These are phyloP conservation scores for Trichoderma pleuroti DNA, from an alignment of 2,329 filamentous ascomycete genomes.

Conservation along the genomic window DNA sequence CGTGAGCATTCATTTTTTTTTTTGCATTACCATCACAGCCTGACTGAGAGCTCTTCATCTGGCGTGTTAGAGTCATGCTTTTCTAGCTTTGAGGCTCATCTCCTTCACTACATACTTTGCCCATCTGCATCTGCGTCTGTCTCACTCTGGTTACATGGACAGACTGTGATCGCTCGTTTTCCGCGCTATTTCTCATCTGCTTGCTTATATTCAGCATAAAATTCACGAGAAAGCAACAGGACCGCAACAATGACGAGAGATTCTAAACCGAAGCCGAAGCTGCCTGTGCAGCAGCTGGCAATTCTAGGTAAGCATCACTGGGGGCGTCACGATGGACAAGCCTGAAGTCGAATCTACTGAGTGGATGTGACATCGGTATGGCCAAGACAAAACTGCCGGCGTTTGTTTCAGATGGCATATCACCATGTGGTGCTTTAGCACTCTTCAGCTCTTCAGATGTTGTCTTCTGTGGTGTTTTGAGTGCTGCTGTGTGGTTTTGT, in stretches of 20 bases:
- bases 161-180: background rate
- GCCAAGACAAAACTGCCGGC: too few relatives aligned
- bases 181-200: background rate
- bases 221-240: background rate
- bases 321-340: background rate
- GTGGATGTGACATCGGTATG: too few relatives aligned
- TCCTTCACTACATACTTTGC: background rate
- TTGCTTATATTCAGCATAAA: background rate
- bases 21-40: background rate
- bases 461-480: too few relatives aligned
- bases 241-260: conserved; percentile 10
- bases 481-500: too few relatives aligned
- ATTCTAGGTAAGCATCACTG: conserved; percentile 65
- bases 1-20: background rate
- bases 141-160: background rate
- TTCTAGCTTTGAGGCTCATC: background rate
- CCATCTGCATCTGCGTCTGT: background rate
- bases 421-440: too few relatives aligned
- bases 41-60: background rate
- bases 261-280: conserved; percentile 41
- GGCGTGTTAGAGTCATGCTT: background rate
- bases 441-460: too few relatives aligned
- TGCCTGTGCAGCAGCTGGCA: conserved; percentile 72
- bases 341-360: too few relatives aligned
- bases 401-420: too few relatives aligned